Base-by-base conservation (phyloP, 352 stramenopile species). In the Aphanomyces stellatus region DNA sequence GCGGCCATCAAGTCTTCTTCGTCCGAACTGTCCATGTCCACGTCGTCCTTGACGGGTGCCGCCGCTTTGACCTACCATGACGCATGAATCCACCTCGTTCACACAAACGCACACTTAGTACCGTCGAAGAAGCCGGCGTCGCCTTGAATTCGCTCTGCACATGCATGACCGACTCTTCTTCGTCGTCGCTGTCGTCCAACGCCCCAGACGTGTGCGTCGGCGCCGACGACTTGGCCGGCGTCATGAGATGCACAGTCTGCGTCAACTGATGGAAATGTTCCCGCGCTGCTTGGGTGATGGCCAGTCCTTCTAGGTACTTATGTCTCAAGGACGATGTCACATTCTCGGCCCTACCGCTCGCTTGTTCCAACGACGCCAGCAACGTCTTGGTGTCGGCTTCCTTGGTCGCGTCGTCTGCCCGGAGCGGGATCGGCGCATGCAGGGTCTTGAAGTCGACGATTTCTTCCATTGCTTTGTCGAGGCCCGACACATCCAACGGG, bases 401-500 rank as follows among this genome's bases (percentile, higher is more conserved):
- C 53, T 87, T 74, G 35, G 79, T 76, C 27, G 71, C 70, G 4
- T 74, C 74, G 63, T 88, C 82, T 31, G 88, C 80, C 2, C 81
- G 79, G 37, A 91, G 65, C 28, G 85, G 79, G 57, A 93, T 91
- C 3, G 82, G 82, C 24, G 80, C 81, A 69, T 93, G 85, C 43
- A 93, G 71, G 35, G 72, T 88, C 51, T 71, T 76, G 55, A 88
- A 93, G 55, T 93, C 82, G n/a, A 84, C 90, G 78, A 91, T 88
- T 5, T 80, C 76, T n/a, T 82, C 85, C 42, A 67, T 67, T 30
- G 60, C 60, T 28, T 67, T 67, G 42, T 67, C 60, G 8, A 67
- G 35, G 31, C 60, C 60, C 19, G 60, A 67, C 33, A 91, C 64
- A 72, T 93, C 85, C 46, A 93, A 74, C 55, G 85, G 70, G 19